Percentiles rank a stretch among this genome's conserved stretches.
These are phyloP conservation scores for Favolaschia claudopus DNA, from an alignment of 768 basidiomycete genomes.

Conservation along the genomic window DNA sequence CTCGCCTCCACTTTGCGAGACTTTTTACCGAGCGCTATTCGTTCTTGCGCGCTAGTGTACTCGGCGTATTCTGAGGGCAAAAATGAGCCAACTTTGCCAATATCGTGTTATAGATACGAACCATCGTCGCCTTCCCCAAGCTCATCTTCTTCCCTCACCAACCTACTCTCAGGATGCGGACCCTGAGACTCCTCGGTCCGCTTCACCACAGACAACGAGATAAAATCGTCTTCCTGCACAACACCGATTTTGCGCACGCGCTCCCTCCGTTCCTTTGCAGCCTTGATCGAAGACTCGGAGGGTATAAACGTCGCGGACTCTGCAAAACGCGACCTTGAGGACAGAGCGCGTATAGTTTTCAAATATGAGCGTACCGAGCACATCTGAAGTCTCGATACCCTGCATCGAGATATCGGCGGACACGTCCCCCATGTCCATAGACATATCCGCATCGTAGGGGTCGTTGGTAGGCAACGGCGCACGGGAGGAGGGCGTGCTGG, in stretches of 20 bases:
- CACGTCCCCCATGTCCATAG: slow-evolving; percentile 53
- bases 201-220: slow-evolving; percentile 76
- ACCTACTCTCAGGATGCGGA: slow-evolving; percentile 85
- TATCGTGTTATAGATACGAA: slow-evolving; percentile 39
- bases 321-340: slow-evolving; percentile 13
- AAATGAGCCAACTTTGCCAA: not conserved
- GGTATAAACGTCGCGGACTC: slow-evolving; percentile 62
- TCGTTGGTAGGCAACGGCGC: slow-evolving; percentile 45
- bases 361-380: slow-evolving; percentile 37
- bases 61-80: slow-evolving; percentile 74
- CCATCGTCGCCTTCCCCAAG: slow-evolving; percentile 90
- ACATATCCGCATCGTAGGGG: slow-evolving; percentile 61
- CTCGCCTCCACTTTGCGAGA: slow-evolving; percentile 73
- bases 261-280: slow-evolving; percentile 80
- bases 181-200: slow-evolving; percentile 63
- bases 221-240: slow-evolving; percentile 71
- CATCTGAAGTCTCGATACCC: slow-evolving; percentile 37
- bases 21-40: slow-evolving; percentile 87
- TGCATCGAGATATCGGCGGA: slow-evolving; percentile 50
- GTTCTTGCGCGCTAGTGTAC: slow-evolving; percentile 86
- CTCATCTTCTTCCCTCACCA: slow-evolving; percentile 88
- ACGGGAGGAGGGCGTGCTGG: slow-evolving; percentile 70
- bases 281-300: slow-evolving; percentile 72
- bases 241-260: slow-evolving; percentile 60
- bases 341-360: not conserved